Percentiles rank a stretch among this genome's conserved stretches.
Conservation (phyloP, 345 rosid species). For the Rhizophora apiculata region DNA sequence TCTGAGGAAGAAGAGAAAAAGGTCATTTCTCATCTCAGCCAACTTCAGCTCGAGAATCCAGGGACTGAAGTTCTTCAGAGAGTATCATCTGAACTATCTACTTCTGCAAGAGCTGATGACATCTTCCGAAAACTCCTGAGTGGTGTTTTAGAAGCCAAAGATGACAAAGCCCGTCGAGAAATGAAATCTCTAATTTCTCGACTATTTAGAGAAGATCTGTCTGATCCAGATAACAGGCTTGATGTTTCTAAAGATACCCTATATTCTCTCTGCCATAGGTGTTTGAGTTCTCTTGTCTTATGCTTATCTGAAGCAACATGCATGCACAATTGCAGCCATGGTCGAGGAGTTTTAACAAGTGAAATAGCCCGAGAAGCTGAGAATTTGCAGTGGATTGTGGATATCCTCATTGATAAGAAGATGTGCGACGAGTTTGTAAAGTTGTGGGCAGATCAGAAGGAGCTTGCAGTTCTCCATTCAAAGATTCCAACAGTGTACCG, state of each 20-base stretch:
- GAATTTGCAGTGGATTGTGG: constrained; percentile 86
- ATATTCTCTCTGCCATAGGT: constrained; percentile 72
- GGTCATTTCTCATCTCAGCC: constrained; percentile 49
- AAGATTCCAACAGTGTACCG: constrained; percentile 79
- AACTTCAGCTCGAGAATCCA: constrained; percentile 67
- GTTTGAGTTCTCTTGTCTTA: constrained; percentile 66
- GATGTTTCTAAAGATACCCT: constrained; percentile 69
- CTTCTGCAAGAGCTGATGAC: constrained; percentile 55
- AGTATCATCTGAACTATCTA: constrained; percentile 59
- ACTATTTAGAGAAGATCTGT: constrained; percentile 61
- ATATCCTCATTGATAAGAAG: constrained; percentile 62
- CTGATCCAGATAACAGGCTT: constrained; percentile 29
- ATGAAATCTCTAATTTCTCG: constrained; percentile 72
- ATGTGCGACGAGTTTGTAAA: constrained; percentile 72
- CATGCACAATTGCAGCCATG: constrained; percentile 43
- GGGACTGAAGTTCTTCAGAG: constrained; percentile 63
- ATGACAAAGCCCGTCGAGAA: constrained; percentile 86
- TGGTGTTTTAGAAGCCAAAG: constrained; percentile 80
- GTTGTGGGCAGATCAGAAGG: constrained; percentile 88
- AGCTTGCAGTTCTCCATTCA: constrained; percentile 74
- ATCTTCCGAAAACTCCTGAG: constrained; percentile 57
- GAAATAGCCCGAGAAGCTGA: constrained; percentile 89
- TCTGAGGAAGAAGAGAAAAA: constrained; percentile 76
- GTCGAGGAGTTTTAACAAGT: constrained; percentile 70
- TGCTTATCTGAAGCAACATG: constrained; percentile 75